Evolutionary conservation across 2,329 filamentous ascomycete genomes (phyloP).

Genomic region (Coniella lustricola): DNA sequence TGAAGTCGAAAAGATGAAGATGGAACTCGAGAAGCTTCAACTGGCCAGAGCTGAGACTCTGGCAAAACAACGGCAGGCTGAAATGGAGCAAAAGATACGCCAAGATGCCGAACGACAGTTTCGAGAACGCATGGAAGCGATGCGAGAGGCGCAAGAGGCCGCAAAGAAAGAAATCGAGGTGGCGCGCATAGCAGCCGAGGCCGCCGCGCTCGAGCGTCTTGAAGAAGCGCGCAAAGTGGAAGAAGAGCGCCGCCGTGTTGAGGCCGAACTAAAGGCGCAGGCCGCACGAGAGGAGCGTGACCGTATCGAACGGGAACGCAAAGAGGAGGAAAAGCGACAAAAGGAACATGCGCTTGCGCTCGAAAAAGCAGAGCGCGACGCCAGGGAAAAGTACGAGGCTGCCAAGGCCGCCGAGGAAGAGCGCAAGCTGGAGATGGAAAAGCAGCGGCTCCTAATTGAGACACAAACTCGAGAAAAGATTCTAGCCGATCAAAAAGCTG

Average conservation of each 20-base stretch:
- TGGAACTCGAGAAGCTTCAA: constrained; percentile 48
- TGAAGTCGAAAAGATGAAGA: constrained; percentile 54
- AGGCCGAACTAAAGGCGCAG: constrained; percentile 27
- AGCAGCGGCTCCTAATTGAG: constrained; percentile 39
- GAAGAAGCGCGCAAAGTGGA: constrained; percentile 32
- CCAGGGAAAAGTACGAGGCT: constrained; percentile 32
- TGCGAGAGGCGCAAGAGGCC: constrained; percentile 36
- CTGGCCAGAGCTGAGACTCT: constrained; percentile 38
- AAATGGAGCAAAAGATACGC: constrained; percentile 38
- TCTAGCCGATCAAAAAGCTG: constrained; percentile 40
- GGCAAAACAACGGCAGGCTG: constrained; percentile 36
- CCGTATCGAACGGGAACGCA: constrained; percentile 27
- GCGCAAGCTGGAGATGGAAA: constrained; percentile 30
- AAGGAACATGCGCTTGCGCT: constrained; percentile 39
- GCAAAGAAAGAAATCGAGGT: constrained; percentile 40
- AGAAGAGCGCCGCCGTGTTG: constrained; percentile 26
- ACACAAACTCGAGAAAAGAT: constrained; percentile 37
- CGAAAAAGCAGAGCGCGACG: constrained; percentile 37
- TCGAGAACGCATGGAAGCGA: constrained; percentile 27
- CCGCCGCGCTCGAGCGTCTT: constrained; percentile 32
- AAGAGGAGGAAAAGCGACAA: constrained; percentile 35
- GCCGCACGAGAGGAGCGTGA: constrained; percentile 28
- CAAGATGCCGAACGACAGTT: constrained; percentile 40
- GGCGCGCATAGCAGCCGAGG: constrained; percentile 39
- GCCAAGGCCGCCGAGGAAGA: constrained; percentile 29